Conservation (phyloP, 129 eudicot genomes). For the Saposhnikovia divaricata region DNA sequence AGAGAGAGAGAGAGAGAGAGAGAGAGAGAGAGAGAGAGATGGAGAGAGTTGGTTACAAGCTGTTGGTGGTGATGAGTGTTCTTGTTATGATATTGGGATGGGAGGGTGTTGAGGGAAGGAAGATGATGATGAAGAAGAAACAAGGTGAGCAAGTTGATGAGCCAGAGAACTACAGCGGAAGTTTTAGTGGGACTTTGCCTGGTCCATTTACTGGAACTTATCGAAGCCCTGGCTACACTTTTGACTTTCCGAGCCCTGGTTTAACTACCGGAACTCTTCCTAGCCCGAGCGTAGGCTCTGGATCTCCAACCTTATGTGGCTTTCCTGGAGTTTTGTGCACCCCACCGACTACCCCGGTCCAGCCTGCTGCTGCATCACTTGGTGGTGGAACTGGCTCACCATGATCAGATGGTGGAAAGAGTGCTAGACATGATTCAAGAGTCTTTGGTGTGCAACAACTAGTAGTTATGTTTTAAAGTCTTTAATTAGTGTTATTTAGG, state of each 20-base stretch:
- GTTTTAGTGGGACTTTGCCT: conserved; percentile 12
- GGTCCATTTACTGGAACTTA: conserved; percentile 6
- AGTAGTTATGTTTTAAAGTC: not conserved
- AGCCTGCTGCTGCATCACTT: not conserved
- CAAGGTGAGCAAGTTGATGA: not conserved
- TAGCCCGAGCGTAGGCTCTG: not conserved
- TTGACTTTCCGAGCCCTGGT: conserved; percentile 9
- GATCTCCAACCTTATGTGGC: not conserved
- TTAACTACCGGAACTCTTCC: not conserved
- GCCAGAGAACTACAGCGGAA: conserved; percentile 8
- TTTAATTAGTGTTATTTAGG: not conserved
- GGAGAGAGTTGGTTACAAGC: not conserved
- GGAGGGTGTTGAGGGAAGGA: conserved; percentile 7
- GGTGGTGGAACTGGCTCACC: not conserved
- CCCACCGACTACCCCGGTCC: conserved; percentile 4
- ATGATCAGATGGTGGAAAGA: not conserved
- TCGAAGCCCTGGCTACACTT: not conserved
- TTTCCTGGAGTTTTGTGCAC: conserved; percentile 5
- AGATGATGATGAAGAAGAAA: not conserved
- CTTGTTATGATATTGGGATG: not conserved
- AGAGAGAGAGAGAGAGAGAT: not conserved
- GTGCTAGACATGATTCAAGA: not conserved
- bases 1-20: not conserved
- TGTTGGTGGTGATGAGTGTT: conserved; percentile 4
- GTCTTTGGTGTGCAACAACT: not conserved